Conservation (phyloP, 2,329 filamentous ascomycete genomes). For the Pseudogymnoascus sp. region DNA sequence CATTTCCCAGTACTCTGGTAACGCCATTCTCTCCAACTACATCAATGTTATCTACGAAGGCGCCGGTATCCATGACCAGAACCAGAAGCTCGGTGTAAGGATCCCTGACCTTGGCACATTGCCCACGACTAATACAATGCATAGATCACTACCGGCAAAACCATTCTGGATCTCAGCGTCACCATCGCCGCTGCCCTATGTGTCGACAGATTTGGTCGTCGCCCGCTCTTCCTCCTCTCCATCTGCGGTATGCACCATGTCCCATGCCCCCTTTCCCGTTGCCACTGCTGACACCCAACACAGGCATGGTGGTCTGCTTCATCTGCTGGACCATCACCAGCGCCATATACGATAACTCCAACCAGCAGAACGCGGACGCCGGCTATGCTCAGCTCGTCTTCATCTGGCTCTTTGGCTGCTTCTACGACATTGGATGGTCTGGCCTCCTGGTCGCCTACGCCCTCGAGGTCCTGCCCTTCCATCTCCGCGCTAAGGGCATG, state of each 20-base stretch:
- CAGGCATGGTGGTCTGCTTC: conserved; percentile 35
- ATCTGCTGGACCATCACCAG: conserved; percentile 41
- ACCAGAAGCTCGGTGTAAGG: conserved; percentile 46
- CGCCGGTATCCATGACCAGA: conserved; percentile 22
- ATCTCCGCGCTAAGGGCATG: conserved; percentile 35
- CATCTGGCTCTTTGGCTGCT: conserved; percentile 43
- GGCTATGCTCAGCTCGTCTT: conserved; percentile 38
- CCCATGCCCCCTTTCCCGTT: background rate
- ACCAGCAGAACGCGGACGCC: conserved; percentile 29
- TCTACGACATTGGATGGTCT: conserved; percentile 51
- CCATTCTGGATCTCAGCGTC: conserved; percentile 33
- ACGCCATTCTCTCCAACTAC: conserved; percentile 1
- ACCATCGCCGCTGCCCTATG: background rate
- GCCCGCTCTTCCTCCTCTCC: conserved; percentile 1
- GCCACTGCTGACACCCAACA: background rate
- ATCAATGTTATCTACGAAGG: background rate
- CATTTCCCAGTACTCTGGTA: background rate
- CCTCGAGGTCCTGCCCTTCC: conserved; percentile 45
- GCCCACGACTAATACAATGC: background rate
- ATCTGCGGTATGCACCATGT: background rate
- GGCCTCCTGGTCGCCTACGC: conserved; percentile 50
- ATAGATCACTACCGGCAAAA: conserved; percentile 35
- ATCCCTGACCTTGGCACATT: conserved; percentile 18
- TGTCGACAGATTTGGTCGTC: conserved; percentile 9
- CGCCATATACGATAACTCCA: conserved; percentile 36